These are phyloP conservation scores for Herpetomonas tarakana DNA, from an alignment of 208 protist genomes.

Conservation along the genomic window DNA sequence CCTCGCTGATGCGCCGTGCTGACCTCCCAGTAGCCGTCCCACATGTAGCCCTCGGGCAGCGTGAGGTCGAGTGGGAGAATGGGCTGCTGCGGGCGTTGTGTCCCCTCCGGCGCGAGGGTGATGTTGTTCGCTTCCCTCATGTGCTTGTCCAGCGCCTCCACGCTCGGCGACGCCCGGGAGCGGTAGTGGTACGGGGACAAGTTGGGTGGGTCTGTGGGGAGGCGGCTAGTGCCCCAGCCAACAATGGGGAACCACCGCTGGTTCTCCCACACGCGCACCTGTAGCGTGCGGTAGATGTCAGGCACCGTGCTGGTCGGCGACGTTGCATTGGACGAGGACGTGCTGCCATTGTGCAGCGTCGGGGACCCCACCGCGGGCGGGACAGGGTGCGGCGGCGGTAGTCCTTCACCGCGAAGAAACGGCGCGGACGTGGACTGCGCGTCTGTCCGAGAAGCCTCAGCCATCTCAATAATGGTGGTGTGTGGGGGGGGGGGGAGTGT, in stretches of 20 bases:
- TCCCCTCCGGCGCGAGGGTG: conserved; percentile 8
- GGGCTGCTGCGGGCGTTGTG: conserved; percentile 13
- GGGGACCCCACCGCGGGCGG: background rate
- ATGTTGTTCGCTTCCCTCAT: conserved; percentile 2
- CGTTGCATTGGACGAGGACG: conserved; percentile 33
- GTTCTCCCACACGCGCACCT: conserved; percentile 45
- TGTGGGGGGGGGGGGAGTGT: too few species aligned
- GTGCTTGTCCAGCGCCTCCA: background rate
- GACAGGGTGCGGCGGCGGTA: background rate
- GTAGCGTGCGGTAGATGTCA: conserved; percentile 28
- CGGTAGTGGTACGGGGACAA: conserved; percentile 30
- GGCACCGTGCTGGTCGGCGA: conserved; percentile 17
- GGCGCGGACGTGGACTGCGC: too few species aligned
- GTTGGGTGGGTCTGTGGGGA: conserved; percentile 37
- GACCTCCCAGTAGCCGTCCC: conserved; percentile 53
- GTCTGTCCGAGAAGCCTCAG: too few species aligned
- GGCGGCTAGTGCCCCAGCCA: conserved; percentile 52
- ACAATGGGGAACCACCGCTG: conserved; percentile 69
- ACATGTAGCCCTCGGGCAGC: conserved; percentile 39
- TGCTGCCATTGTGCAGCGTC: conserved; percentile 34
- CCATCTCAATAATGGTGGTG: background rate
- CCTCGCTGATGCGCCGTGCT: conserved; percentile 30
- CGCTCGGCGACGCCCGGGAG: background rate
- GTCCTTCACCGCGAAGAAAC: too few species aligned
- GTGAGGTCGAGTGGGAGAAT: conserved; percentile 17